A percentile compares a stretch with the other conserved stretches of the same genome.
Conservation (phyloP, 192 early-diverging fungal species). For the Mortierella alpina region DNA sequence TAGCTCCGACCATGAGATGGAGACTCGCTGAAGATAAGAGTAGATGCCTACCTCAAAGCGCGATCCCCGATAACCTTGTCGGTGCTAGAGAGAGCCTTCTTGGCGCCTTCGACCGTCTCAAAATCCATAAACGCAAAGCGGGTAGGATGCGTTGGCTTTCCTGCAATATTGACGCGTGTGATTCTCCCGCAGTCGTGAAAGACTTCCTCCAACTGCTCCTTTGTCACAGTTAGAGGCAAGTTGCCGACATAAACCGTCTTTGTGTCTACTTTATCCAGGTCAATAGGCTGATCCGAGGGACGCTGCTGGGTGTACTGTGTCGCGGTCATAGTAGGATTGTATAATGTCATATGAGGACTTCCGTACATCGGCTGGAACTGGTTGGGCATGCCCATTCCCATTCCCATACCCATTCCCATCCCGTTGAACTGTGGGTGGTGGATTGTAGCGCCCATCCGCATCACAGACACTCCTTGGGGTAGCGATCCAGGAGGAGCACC, state of each 20-base stretch:
- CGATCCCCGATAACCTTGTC: constrained; percentile 48
- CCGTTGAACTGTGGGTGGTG: constrained; percentile 45
- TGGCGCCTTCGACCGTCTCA: constrained; percentile 42
- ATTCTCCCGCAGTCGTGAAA: constrained; percentile 47
- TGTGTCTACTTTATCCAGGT: constrained; percentile 41
- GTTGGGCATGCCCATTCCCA: constrained; percentile 28
- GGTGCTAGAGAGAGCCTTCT: constrained; percentile 43
- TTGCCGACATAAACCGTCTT: constrained; percentile 51
- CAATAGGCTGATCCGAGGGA: constrained; percentile 16
- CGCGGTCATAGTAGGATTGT: constrained; percentile 33
- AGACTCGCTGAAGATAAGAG: background rate
- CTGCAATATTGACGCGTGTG: constrained; percentile 50
- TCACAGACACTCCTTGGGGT: constrained; percentile 23
- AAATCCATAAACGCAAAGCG: constrained; percentile 54
- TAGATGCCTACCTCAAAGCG: constrained; percentile 22
- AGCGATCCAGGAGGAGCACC: background rate
- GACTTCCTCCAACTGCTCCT: constrained; percentile 47
- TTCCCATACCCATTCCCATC: constrained; percentile 29
- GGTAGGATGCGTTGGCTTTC: constrained; percentile 46
- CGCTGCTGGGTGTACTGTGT: constrained; percentile 24
- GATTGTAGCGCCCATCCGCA: constrained; percentile 49
- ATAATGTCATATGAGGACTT: constrained; percentile 49
- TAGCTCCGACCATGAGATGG: background rate
- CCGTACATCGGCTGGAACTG: constrained; percentile 47
- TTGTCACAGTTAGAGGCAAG: constrained; percentile 38